Evolutionary conservation across 176 grass and related monocot genomes (phyloP), one percentile per base, ranked within the genome.

Genomic region (Luzula sylvatica): DNA sequence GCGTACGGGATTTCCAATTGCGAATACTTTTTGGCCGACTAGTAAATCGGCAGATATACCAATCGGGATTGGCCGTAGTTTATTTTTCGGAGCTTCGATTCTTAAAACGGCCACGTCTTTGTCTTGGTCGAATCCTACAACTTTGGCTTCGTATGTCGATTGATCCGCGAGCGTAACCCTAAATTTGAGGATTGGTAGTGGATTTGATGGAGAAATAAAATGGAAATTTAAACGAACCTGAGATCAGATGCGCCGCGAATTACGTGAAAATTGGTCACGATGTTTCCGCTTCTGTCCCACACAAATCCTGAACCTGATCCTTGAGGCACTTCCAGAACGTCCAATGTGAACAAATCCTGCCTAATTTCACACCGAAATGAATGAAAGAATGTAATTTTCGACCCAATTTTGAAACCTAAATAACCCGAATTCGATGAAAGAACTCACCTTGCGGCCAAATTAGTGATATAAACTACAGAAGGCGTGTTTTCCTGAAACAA

Each of bases 381-480:
- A 52, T 22, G 11, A 35, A 35, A 35, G 7, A 35, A 4, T 35
- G 30, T 9, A 35, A 35, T 35, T 35, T 35, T 20, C 48, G 12
- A 44, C 8, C 29, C 28, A 54, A 23, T 20, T 11, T 23, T 0
- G 9, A 4, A 21, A 8, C 30, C 15, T 30, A 3, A n/a, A 35
- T 9, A 35, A 35, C 5, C 30, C 30, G 30, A 35, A 35, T 35
- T 35, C 9, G 49, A 46, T 14, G 52, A 26, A 66, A 19, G 5
- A 26, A 11, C 58, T 48, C 50, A 70, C 90, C 85, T 77, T 16
- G 70, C 78, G 40, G 92, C 92, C 52, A 98, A 68, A 60, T 98
- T 98, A 30, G 92, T 98, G 74, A 98, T 98, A 76, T 98, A 98
- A 55, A 98, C 92, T 13, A 98, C 92, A 73, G 92, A 98, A 13